Evolutionary conservation across 148 eudicot species (phyloP).

Genomic region (Suaeda aralocaspica): DNA sequence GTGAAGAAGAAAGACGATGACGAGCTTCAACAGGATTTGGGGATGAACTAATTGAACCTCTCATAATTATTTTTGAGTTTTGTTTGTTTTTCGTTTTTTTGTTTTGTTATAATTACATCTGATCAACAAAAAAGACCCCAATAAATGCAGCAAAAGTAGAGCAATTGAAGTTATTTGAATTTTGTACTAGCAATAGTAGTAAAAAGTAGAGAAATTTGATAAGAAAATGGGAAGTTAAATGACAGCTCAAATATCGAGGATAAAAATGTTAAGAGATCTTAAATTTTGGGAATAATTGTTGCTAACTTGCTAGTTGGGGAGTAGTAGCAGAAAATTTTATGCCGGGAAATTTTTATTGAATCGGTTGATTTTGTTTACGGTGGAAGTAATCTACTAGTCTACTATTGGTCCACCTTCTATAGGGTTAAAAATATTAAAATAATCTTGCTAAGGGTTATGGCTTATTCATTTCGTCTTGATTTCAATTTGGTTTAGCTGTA

Average conservation of each 20-base stretch:
- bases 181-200: background rate
- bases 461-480: too few relatives aligned
- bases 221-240: background rate
- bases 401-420: too few relatives aligned
- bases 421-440: too few relatives aligned
- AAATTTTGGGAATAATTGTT: background rate
- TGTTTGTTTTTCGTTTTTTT: background rate
- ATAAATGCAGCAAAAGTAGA: background rate
- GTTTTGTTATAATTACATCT: background rate
- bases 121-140: background rate
- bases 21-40: slow-evolving; percentile 50
- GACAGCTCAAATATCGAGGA: slow-evolving; percentile 6
- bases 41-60: slow-evolving; percentile 40
- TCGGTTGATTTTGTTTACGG: too few relatives aligned
- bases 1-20: slow-evolving; percentile 54
- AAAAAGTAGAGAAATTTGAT: background rate
- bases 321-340: background rate
- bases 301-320: background rate
- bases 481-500: too few relatives aligned
- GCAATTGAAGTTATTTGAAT: background rate
- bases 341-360: too few relatives aligned
- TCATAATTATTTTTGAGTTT: slow-evolving; percentile 32
- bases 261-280: slow-evolving; percentile 7
- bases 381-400: too few relatives aligned
- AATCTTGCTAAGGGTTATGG: too few relatives aligned